Evolutionary conservation across 73 alveolate species (phyloP).

Genomic region (Stentor coeruleus): DNA sequence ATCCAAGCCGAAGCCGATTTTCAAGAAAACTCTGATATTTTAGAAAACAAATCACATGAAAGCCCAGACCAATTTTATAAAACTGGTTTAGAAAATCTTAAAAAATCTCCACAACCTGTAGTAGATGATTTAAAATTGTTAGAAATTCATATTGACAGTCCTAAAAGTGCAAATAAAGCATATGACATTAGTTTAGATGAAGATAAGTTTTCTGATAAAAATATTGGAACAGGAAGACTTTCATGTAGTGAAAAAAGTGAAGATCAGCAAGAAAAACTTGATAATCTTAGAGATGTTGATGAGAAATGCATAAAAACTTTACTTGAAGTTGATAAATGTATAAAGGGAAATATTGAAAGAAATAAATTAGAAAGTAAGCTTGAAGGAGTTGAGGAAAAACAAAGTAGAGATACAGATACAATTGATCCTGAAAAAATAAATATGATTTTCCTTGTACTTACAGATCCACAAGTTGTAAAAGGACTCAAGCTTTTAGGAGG

Average conservation of each 20-base stretch:
- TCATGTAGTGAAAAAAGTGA: neutral
- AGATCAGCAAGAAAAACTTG: neutral
- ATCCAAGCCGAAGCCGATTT: neutral
- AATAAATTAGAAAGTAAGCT: too few species aligned
- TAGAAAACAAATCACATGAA: neutral
- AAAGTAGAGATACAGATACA: neutral
- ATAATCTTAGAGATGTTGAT: neutral
- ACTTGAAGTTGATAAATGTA: neutral
- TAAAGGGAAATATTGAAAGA: neutral
- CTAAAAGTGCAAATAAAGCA: neutral
- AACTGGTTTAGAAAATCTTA: neutral
- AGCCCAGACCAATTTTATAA: too few species aligned
- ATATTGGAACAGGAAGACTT: neutral
- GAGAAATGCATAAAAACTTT: neutral
- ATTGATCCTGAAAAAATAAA: neutral
- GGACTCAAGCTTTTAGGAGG: conserved; percentile 22
- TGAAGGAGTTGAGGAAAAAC: neutral
- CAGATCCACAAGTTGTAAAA: conserved; percentile 9
- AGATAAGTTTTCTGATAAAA: neutral
- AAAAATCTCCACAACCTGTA: neutral
- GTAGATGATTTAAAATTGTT: too few species aligned
- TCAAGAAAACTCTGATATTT: neutral
- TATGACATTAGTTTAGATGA: neutral
- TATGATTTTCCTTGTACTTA: too few species aligned
- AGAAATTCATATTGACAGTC: too few species aligned